Evolutionary conservation across 805 yeast genomes (phyloP).

Genomic region (Saturnispora dispora): DNA sequence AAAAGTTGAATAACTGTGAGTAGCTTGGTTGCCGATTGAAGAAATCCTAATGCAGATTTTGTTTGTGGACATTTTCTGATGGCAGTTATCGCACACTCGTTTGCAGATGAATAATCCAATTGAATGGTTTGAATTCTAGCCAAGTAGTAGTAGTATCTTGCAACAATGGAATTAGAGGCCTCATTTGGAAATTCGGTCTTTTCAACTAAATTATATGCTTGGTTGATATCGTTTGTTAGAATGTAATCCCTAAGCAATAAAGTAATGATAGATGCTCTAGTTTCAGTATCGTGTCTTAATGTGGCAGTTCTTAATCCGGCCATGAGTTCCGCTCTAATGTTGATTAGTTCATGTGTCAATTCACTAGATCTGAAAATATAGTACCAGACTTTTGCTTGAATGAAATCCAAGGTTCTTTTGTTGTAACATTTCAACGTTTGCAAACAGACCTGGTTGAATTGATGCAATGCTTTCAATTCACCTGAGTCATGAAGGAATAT

Average conservation of each 20-base stretch:
- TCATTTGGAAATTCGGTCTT: slow-evolving; percentile 82
- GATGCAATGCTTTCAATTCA: slow-evolving; percentile 39
- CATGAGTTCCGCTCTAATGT: slow-evolving; percentile 64
- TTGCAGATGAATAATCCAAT: slow-evolving; percentile 83
- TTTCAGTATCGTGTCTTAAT: slow-evolving; percentile 85
- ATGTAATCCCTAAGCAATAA: slow-evolving; percentile 74
- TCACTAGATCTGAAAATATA: slow-evolving; percentile 76
- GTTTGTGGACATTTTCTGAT: slow-evolving; percentile 95
- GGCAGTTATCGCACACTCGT: slow-evolving; percentile 87
- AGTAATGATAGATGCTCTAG: slow-evolving; percentile 82
- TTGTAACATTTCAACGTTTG: slow-evolving; percentile 54
- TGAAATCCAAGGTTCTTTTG: slow-evolving; percentile 74
- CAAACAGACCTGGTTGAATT: slow-evolving; percentile 45
- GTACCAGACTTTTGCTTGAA: slow-evolving; percentile 90
- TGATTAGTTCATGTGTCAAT: slow-evolving; percentile 39
- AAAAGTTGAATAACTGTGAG: slow-evolving; percentile 81
- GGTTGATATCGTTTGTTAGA: slow-evolving; percentile 67
- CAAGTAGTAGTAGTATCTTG: slow-evolving; percentile 84
- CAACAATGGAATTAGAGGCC: slow-evolving; percentile 73
- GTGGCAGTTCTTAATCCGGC: slow-evolving; percentile 78
- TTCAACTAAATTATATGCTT: slow-evolving; percentile 82
- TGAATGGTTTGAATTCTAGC: slow-evolving; percentile 90
- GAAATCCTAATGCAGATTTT: slow-evolving; percentile 70
- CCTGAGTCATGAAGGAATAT: slow-evolving; percentile 61
- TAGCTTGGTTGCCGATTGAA: slow-evolving; percentile 83